Base-by-base conservation (phyloP, 148 eudicot genomes). In the Chenopodium suecicum region DNA sequence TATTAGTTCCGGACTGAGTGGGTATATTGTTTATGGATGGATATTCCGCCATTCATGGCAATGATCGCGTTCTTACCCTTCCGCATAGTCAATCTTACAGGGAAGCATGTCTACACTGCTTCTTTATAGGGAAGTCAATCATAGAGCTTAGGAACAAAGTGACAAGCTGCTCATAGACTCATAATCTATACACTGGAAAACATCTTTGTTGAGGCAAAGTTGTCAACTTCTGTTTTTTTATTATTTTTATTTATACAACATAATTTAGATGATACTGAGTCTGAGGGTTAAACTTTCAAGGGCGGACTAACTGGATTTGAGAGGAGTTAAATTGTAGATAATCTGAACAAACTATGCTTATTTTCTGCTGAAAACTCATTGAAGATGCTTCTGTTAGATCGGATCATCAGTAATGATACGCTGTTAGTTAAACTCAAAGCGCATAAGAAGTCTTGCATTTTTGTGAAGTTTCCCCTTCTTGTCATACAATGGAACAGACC, bases 401-500 rank as follows among this genome's bases (percentile, higher is more conserved):
- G 22, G 63, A 58, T 2, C 19, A 58, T 58, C 63, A 58, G 22
- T n/a, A 62, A 58, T 19, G 47, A 17, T 56, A 5, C 4, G 64
- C 62, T 32, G 27, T 76, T 76, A 82, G 34, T 62, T 63, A 34
- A 86, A 78, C 80, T 80, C 22, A 80, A 90, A 88, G 9, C 77
- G 67, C 82, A 90, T 75, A 63, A 90, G 93, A 77, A 89, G 87
- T 84, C 60, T 87, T 9, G 87, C 93, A 4, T 83, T 71, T 64
- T 31, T 66, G 79, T 84, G 87, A 22, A 31, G 77, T 7, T 86
- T 84, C 63, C 91, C 93, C 52, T 31, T 78, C 17, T 76, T 46
- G 56, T 87, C 16, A 76, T 84, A 79, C 31, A 90, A 73, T 1
- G 91, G 91, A 74, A 90, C 82, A 23, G 90, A 84, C 80, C 91